Evolutionary conservation across 257 asterid genomes (phyloP).

Genomic region (Solanum raphanifolium): DNA sequence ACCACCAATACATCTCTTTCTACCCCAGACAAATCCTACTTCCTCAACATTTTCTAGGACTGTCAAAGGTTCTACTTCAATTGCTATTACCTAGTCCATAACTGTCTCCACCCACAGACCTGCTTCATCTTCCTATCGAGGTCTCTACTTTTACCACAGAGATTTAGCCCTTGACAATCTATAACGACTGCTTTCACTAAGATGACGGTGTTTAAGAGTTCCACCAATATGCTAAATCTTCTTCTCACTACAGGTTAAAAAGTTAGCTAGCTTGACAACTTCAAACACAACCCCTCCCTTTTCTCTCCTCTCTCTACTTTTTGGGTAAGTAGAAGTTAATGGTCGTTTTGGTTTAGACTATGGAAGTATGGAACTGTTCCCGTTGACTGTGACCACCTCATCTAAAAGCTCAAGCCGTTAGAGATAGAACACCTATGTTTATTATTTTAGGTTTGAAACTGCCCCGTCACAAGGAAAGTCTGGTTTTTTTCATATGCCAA

Average conservation of each 20-base stretch:
- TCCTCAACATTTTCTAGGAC: conserved; percentile 20
- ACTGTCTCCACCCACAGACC: background rate
- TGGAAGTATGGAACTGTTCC: background rate
- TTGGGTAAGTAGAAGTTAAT: background rate
- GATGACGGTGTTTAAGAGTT: background rate
- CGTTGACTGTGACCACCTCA: background rate
- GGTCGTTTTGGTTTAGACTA: background rate
- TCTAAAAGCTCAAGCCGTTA: background rate
- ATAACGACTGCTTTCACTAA: background rate
- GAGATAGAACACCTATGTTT: background rate
- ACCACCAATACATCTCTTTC: conserved; percentile 38
- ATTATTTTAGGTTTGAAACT: background rate
- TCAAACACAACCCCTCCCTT: background rate
- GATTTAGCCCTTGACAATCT: background rate
- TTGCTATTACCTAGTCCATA: background rate
- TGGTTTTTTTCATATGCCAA: background rate
- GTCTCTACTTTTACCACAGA: background rate
- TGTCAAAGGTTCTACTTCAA: background rate
- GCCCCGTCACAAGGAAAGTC: background rate
- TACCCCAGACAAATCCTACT: conserved; percentile 54
- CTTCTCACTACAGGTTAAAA: background rate
- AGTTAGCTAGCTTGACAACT: background rate
- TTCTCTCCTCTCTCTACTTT: background rate
- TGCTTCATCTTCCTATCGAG: background rate
- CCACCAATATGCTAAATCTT: background rate